Base-by-base conservation (phyloP, 2,329 filamentous ascomycete species). In the Aspergillus glaucus region DNA sequence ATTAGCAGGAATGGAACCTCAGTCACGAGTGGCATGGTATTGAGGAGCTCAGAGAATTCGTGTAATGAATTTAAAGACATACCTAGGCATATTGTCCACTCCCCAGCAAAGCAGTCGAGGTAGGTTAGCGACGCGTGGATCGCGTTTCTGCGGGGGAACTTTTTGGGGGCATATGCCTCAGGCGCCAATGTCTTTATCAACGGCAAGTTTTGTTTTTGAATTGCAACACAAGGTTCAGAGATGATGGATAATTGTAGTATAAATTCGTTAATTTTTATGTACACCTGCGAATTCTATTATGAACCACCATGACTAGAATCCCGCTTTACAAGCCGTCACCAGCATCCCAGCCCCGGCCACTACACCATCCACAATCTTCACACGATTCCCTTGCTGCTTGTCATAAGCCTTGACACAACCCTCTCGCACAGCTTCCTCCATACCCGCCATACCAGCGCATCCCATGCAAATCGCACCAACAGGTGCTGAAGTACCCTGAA, bases 361-460 rank as follows among this genome's bases (percentile, higher is more conserved):
- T 6, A 72, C 66, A 0, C 89, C 90, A 66, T 96, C 91, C 5
- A 96, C 74, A 52, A 96, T 82, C 60, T 79, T 79, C 3, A 94
- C 73, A 22, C 73, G 71, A 47, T 73, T 68, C 0, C 80, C 86
- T 42, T 76, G 74, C 9, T 76, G 69, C n/a, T 76, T 66, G 1
- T 86, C 86, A 48, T 85, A 76, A 44, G 80, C 75, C 50, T 86
- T 81, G 0, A 79, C 61, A 32, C 87, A 86, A 1, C 85, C 85
- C 40, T 79, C 76, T 30, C 85, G 78, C 36, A 96, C 89, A 50
- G 85, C 85, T 37, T 81, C 75, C 58, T 93, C 86, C 70, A 96
- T 78, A 0, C 90, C 91, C 1, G 85, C 84, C 91, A 96, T 95
- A 0, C 90, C 91, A 2, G 88, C 91, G 65, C 91, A 96, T 0